Evolutionary conservation across 148 eudicot genomes (phyloP), one percentile per base, ranked within the genome.

Genomic region (Nyssa sinensis): DNA sequence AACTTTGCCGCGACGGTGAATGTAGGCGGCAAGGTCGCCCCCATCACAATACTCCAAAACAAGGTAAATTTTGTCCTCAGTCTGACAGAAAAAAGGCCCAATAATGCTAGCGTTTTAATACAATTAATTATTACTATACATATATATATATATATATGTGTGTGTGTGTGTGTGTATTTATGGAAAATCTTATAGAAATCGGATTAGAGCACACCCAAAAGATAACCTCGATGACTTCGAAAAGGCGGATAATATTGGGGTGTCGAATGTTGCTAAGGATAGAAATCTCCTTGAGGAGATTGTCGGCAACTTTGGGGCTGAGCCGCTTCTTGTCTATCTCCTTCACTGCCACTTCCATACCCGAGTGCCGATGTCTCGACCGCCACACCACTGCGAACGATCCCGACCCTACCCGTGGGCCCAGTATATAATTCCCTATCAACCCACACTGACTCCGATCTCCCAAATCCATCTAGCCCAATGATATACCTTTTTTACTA

Each of bases 21-120:
- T 81, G 76, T 86, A 86, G 32, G 73, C 86, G 21, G 84, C 86
- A 35, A 86, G 76, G 80, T 86, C 89, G 1, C 89, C 89, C 27
- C 89, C 89, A 34, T 79, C 81, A 65, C 89, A 86, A 30, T 83
- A 86, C 77, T 86, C 89, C 89, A 86, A 81, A 60, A 86, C 85
- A 74, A 86, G 69, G 75, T 44, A 86, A 32, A 86, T 81, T 64
- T 78, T 81, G 30, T 86, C 85, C 55, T 83, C 83, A 34, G 83
- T 86, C 89, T 86, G 72, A 25, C 0, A 58, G 32, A 61, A 44
- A 30, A 69, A 17, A 34, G 27, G 5, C 35, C 66, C 63, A 59
- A 59, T 59, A 72, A 29, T 4, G 5, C 32, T 30, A 21, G 35
- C 74, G 25, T 47, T 32, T 27, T 27, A 19, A 25, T n/a, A 24